phyloP scores from a whole-genome alignment of 1,139 yeast species.

The Saccharomyces hybrid region DNA sequence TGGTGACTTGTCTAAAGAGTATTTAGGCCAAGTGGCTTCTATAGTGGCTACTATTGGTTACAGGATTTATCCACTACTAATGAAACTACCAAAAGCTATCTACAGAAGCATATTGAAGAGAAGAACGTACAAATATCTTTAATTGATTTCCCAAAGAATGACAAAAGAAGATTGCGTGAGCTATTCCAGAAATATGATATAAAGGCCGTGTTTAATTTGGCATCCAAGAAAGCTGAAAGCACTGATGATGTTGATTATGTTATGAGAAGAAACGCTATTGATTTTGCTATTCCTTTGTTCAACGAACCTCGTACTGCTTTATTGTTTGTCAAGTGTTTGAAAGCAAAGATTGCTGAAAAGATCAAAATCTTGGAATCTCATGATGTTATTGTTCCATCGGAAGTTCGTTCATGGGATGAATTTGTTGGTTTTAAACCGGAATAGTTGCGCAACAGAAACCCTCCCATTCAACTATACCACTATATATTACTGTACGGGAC shows the following conservation, averaged over 20 bases:
- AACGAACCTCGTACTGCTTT: slow-evolving; percentile 92
- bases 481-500: background rate
- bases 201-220: slow-evolving; percentile 84
- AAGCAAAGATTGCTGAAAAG: slow-evolving; percentile 59
- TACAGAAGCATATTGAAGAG: slow-evolving; percentile 40
- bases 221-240: slow-evolving; percentile 78
- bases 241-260: slow-evolving; percentile 85
- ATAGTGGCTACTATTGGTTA: slow-evolving; percentile 58
- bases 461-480: background rate
- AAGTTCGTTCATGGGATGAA: slow-evolving; percentile 94
- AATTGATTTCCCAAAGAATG: slow-evolving; percentile 85
- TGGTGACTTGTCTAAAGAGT: slow-evolving; percentile 72
- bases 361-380: slow-evolving; percentile 34
- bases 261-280: slow-evolving; percentile 98
- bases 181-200: slow-evolving; percentile 81
- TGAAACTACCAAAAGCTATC: slow-evolving; percentile 60
- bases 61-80: slow-evolving; percentile 75
- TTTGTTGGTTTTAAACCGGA: slow-evolving; percentile 81
- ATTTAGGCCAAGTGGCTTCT: slow-evolving; percentile 66
- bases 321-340: slow-evolving; percentile 78
- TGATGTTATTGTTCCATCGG: slow-evolving; percentile 59
- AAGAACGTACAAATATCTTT: slow-evolving; percentile 41
- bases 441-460: background rate
- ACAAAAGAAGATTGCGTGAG: slow-evolving; percentile 87
- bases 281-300: slow-evolving; percentile 90